Percentiles rank a stretch among this genome's conserved stretches.
Conservation (phyloP, 345 rosid genomes). For the Noccaea bulbosa region DNA sequence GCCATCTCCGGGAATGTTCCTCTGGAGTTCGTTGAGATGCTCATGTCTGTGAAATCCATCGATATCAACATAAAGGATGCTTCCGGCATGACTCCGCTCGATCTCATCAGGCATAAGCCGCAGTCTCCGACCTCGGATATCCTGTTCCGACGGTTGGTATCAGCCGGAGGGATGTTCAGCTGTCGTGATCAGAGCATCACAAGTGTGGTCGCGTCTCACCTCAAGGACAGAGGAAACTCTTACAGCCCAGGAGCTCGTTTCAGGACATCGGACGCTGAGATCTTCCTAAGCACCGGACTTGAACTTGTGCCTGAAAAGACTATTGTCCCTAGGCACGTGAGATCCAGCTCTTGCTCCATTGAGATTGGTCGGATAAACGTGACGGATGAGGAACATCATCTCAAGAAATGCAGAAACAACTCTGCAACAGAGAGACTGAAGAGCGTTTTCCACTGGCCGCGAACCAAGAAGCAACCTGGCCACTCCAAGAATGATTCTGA, state of each 20-base stretch:
- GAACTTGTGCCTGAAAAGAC: slow-evolving; percentile 55
- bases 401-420: slow-evolving; percentile 50
- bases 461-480: slow-evolving; percentile 48
- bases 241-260: slow-evolving; percentile 86
- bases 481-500: slow-evolving; percentile 44
- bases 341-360: slow-evolving; percentile 58
- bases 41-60: slow-evolving; percentile 66
- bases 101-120: slow-evolving; percentile 70
- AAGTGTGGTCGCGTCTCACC: slow-evolving; percentile 63
- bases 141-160: slow-evolving; percentile 64
- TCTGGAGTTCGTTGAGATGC: slow-evolving; percentile 63
- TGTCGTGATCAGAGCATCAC: slow-evolving; percentile 58
- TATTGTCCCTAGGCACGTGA: slow-evolving; percentile 48
- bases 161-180: slow-evolving; percentile 76
- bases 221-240: slow-evolving; percentile 70
- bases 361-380: slow-evolving; percentile 51
- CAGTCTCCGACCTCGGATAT: slow-evolving; percentile 68
- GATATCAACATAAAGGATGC: slow-evolving; percentile 65
- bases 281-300: slow-evolving; percentile 60
- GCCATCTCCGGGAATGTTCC: slow-evolving; percentile 75
- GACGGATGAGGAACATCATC: slow-evolving; percentile 49
- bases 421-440: slow-evolving; percentile 65
- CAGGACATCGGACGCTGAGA: slow-evolving; percentile 68
- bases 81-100: slow-evolving; percentile 83
- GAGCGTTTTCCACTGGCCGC: slow-evolving; percentile 70